These are phyloP conservation scores for grape (Vitis vinifera) DNA, from an alignment of 164 flowering plant genomes.

Conservation along the genomic window DNA sequence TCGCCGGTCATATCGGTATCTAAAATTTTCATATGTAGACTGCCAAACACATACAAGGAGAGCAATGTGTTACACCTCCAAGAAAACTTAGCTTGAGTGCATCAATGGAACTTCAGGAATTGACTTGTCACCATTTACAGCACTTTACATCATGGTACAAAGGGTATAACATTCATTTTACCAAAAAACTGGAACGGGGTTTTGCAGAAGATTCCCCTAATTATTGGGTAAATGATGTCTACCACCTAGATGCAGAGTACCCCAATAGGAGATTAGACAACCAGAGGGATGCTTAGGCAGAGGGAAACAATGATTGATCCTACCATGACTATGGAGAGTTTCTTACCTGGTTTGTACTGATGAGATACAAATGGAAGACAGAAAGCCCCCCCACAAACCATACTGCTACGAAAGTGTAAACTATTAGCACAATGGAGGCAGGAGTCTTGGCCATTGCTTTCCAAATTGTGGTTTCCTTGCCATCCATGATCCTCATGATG, in stretches of 20 bases:
- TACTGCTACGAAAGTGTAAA: conserved; percentile 34
- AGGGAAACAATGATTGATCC: background rate
- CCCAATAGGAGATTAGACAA: background rate
- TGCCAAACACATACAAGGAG: conserved; percentile 13
- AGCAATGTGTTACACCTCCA: background rate
- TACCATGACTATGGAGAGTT: background rate
- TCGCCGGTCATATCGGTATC: conserved; percentile 32
- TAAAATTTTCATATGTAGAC: conserved; percentile 48
- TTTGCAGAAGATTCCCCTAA: background rate
- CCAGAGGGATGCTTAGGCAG: background rate
- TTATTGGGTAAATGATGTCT: background rate
- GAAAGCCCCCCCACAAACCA: conserved; percentile 62
- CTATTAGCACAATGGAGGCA: conserved; percentile 39
- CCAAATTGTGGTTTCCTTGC: conserved; percentile 31
- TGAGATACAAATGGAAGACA: conserved; percentile 42
- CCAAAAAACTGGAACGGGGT: background rate
- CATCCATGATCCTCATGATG: conserved; percentile 29
- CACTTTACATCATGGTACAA: background rate
- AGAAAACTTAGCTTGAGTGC: background rate
- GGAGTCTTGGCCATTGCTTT: conserved; percentile 39
- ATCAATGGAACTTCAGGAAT: background rate
- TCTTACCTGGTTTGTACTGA: conserved; percentile 48
- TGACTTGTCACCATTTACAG: background rate
- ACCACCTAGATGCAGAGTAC: background rate
- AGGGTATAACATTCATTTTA: background rate